These are phyloP conservation scores for Artemisia annua DNA, from an alignment of 129 eudicot species.

Conservation along the genomic window DNA sequence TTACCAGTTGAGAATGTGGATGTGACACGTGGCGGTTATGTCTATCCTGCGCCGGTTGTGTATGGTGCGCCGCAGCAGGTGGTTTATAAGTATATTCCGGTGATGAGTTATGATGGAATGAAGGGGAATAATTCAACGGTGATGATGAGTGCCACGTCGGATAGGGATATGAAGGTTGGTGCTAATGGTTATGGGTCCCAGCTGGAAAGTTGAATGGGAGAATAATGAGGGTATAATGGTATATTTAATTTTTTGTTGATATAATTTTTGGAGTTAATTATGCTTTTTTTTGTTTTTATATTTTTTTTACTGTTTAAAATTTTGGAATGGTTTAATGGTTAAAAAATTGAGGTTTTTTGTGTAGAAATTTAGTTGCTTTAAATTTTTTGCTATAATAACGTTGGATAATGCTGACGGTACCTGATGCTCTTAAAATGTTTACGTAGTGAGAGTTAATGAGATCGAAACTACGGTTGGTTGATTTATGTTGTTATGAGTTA, in stretches of 20 bases:
- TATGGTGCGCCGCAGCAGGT: conserved; percentile 42
- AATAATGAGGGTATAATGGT: conserved; percentile 17
- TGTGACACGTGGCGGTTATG: conserved; percentile 32
- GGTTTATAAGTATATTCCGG: conserved; percentile 45
- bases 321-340: no score
- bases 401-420: no score
- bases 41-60: conserved; percentile 19
- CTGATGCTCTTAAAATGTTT: no score
- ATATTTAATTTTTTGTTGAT: conserved; percentile 22
- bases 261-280: not conserved
- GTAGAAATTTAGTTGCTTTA: no score
- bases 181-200: conserved; percentile 16
- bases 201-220: conserved; percentile 3
- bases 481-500: no score
- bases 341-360: no score
- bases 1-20: conserved; percentile 31
- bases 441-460: no score
- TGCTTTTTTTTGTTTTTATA: no score
- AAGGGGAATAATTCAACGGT: conserved; percentile 26
- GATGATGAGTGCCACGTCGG: conserved; percentile 27
- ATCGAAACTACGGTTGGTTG: no score
- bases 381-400: no score
- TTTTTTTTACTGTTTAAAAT: not conserved
- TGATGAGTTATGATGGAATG: conserved; percentile 35
- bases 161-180: conserved; percentile 16